A percentile compares a stretch with the other conserved stretches of the same genome.
Conservation (phyloP, 2,329 filamentous ascomycete genomes). For the Venturia aucupariae region DNA sequence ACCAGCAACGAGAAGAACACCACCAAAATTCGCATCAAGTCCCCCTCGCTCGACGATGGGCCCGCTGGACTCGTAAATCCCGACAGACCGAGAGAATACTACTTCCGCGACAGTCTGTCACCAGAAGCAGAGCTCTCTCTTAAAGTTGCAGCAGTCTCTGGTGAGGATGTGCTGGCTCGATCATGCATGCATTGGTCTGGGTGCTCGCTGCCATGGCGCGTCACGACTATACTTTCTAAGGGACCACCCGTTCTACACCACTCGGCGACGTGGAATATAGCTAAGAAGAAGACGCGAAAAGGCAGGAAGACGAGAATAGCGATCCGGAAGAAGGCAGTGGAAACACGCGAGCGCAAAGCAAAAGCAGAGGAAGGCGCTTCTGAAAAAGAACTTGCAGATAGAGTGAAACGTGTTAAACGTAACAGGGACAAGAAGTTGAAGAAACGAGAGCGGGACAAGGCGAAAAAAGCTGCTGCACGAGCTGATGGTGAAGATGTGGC, state of each 20-base stretch:
- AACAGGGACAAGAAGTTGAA: constrained; percentile 9
- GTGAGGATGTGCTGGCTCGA: constrained; percentile 6
- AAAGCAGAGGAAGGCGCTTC: not conserved
- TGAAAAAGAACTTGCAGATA: not conserved
- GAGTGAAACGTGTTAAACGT: not conserved
- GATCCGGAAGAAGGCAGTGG: not conserved
- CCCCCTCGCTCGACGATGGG: not conserved
- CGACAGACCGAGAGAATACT: not conserved
- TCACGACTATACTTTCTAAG: not conserved
- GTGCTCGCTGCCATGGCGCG: constrained; percentile 5
- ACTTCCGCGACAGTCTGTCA: constrained; percentile 4
- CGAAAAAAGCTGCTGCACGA: not conserved
- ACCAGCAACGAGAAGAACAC: not conserved
- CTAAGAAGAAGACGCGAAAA: not conserved
- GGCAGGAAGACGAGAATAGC: constrained; percentile 5
- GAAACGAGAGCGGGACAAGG: constrained; percentile 3
- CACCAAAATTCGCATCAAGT: constrained; percentile 1
- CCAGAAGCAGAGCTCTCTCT: not conserved
- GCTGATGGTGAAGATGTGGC: not conserved
- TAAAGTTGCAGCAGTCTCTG: not conserved
- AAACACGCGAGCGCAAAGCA: not conserved
- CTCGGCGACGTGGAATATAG: too few relatives aligned
- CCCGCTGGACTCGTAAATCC: constrained; percentile 2
- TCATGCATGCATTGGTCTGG: not conserved
- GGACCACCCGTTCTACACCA: not conserved